Conservation (phyloP, 2,329 filamentous ascomycete species). For the Plenodomus biglobosus region DNA sequence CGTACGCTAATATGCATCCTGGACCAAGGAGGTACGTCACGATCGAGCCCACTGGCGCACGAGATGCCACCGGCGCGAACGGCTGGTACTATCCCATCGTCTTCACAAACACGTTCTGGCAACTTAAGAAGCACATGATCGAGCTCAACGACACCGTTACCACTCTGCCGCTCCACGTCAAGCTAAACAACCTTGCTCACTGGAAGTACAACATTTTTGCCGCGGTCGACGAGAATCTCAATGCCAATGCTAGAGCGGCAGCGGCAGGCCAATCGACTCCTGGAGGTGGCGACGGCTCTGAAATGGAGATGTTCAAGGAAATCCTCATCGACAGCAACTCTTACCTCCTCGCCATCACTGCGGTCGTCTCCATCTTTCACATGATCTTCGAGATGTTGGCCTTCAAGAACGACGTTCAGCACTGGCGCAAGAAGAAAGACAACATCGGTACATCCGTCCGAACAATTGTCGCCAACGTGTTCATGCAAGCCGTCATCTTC, state of each 20-base stretch:
- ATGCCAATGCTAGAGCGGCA: conserved; percentile 76
- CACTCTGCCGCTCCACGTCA: conserved; percentile 77
- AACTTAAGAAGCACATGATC: conserved; percentile 87
- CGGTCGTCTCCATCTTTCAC: conserved; percentile 81
- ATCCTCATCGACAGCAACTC: conserved; percentile 92
- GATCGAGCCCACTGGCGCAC: conserved; percentile 76
- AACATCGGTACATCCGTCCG: conserved; percentile 95
- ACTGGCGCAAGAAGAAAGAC: conserved; percentile 99
- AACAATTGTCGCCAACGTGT: conserved; percentile 93
- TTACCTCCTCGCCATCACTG: conserved; percentile 82
- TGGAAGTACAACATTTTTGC: conserved; percentile 92
- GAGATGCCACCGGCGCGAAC: conserved; percentile 82
- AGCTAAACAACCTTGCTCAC: conserved; percentile 74
- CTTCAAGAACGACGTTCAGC: conserved; percentile 94
- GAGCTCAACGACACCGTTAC: conserved; percentile 87
- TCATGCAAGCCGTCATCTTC: conserved; percentile 97
- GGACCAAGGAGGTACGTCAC: conserved; percentile 76
- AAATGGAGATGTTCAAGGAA: conserved; percentile 97
- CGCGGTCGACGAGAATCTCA: conserved; percentile 82
- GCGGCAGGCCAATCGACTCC: conserved; percentile 70
- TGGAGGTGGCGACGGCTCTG: conserved; percentile 82
- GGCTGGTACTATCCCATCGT: conserved; percentile 92
- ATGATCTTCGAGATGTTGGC: conserved; percentile 94
- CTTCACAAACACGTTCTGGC: conserved; percentile 97
- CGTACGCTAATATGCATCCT: conserved; percentile 67